These are phyloP conservation scores for Theileria sp. DNA, from an alignment of 169 alveolate species.

Conservation along the genomic window DNA sequence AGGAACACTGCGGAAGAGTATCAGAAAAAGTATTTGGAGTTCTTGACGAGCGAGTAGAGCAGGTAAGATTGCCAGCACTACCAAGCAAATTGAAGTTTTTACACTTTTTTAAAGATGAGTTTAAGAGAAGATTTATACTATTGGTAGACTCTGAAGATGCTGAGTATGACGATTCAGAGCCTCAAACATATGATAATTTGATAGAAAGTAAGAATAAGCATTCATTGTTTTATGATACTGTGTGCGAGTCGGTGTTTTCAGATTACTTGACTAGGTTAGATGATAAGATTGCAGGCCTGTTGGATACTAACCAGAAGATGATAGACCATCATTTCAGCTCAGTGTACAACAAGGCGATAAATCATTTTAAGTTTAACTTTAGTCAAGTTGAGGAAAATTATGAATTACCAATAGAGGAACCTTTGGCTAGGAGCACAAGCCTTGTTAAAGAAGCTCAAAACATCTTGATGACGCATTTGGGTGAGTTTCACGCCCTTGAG, in stretches of 20 bases:
- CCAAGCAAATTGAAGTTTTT: conserved; percentile 26
- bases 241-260: background rate
- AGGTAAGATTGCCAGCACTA: conserved; percentile 38
- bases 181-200: background rate
- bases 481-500: conserved; percentile 45
- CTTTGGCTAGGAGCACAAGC: background rate
- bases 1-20: conserved; percentile 28
- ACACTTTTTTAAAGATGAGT: background rate
- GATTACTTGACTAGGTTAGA: conserved; percentile 10
- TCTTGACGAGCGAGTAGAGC: conserved; percentile 13
- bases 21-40: conserved; percentile 5
- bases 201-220: background rate
- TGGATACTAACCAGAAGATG: conserved; percentile 21
- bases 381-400: conserved; percentile 26
- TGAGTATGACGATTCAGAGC: background rate
- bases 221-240: background rate
- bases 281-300: conserved; percentile 8
- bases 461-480: conserved; percentile 22
- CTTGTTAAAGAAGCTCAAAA: conserved; percentile 13
- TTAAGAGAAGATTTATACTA: background rate
- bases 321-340: conserved; percentile 8
- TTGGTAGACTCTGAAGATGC: conserved; percentile 13
- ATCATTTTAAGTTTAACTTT: conserved; percentile 15
- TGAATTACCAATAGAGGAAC: conserved; percentile 9
- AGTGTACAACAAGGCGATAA: conserved; percentile 10